phyloP scores from a whole-genome alignment of 345 rosid genomes.

The Nephelium lappaceum region DNA sequence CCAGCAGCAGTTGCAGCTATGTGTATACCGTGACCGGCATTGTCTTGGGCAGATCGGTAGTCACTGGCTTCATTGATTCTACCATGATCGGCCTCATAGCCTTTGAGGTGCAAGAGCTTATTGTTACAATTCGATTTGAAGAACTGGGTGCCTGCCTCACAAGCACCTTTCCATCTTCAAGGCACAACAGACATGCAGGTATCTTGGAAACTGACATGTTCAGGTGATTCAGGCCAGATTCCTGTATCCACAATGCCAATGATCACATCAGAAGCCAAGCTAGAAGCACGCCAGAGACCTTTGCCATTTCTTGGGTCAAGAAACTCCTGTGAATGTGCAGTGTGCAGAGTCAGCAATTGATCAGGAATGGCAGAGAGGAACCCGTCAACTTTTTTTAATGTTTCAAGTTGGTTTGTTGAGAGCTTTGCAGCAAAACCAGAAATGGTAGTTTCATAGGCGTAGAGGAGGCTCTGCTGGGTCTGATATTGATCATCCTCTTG shows the following conservation, averaged over 20 bases:
- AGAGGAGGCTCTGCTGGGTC: conserved; percentile 46
- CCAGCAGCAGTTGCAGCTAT: conserved; percentile 85
- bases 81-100: conserved; percentile 51
- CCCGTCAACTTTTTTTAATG: conserved; percentile 49
- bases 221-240: conserved; percentile 87
- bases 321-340: conserved; percentile 62
- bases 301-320: conserved; percentile 59
- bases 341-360: conserved; percentile 59
- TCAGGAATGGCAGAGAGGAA: conserved; percentile 60
- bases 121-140: conserved; percentile 59
- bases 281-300: conserved; percentile 54
- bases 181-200: conserved; percentile 57
- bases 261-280: conserved; percentile 55
- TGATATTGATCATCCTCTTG: conserved; percentile 19
- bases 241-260: conserved; percentile 70
- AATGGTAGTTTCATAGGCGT: conserved; percentile 54
- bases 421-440: conserved; percentile 75
- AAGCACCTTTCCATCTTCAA: conserved; percentile 68
- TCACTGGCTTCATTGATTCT: conserved; percentile 50
- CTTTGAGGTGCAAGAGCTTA: conserved; percentile 74
- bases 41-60: conserved; percentile 63
- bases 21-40: conserved; percentile 93
- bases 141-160: conserved; percentile 67
- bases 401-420: conserved; percentile 45
- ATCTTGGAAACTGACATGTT: conserved; percentile 69